These are phyloP conservation scores for Syncephalastrum racemosum DNA, from an alignment of 371 early-diverging fungal genomes.

Conservation along the genomic window DNA sequence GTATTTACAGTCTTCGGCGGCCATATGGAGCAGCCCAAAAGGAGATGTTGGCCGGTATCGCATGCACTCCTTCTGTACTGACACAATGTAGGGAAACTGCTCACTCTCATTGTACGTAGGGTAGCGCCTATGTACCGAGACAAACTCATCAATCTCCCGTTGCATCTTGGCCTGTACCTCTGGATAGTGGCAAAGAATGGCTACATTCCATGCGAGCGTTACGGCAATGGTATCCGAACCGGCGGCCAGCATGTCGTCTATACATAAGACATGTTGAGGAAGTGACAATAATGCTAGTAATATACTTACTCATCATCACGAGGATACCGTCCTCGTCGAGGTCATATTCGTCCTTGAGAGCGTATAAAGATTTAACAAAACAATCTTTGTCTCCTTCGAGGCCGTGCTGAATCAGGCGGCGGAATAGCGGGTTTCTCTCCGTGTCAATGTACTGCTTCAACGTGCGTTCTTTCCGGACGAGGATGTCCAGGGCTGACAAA, in stretches of 20 bases:
- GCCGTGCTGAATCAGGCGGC: slow-evolving; percentile 12
- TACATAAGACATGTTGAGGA: not conserved
- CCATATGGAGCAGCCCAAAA: slow-evolving; percentile 21
- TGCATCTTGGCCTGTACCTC: slow-evolving; percentile 18
- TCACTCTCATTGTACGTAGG: slow-evolving; percentile 25
- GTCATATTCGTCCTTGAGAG: slow-evolving; percentile 18
- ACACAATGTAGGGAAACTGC: slow-evolving; percentile 15
- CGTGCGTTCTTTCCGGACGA: slow-evolving; percentile 12
- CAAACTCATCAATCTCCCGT: slow-evolving; percentile 17
- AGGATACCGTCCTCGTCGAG: slow-evolving; percentile 21
- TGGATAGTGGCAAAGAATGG: slow-evolving; percentile 19
- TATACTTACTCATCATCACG: slow-evolving; percentile 21
- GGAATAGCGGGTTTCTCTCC: slow-evolving; percentile 12
- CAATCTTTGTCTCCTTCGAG: slow-evolving; percentile 16
- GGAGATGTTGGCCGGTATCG: slow-evolving; percentile 16
- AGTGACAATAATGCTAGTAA: not conserved
- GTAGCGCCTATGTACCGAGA: slow-evolving; percentile 6
- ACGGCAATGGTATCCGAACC: slow-evolving; percentile 23
- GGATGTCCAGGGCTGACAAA: slow-evolving; percentile 5
- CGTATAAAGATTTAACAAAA: slow-evolving; percentile 15
- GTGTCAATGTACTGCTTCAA: slow-evolving; percentile 8
- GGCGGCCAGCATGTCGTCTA: slow-evolving; percentile 24
- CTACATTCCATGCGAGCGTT: slow-evolving; percentile 15
- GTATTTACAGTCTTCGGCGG: slow-evolving; percentile 22
- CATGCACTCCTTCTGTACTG: slow-evolving; percentile 27